These are phyloP conservation scores for Yamadazyma atlantica DNA, from an alignment of 1,139 yeast species.

Conservation along the genomic window DNA sequence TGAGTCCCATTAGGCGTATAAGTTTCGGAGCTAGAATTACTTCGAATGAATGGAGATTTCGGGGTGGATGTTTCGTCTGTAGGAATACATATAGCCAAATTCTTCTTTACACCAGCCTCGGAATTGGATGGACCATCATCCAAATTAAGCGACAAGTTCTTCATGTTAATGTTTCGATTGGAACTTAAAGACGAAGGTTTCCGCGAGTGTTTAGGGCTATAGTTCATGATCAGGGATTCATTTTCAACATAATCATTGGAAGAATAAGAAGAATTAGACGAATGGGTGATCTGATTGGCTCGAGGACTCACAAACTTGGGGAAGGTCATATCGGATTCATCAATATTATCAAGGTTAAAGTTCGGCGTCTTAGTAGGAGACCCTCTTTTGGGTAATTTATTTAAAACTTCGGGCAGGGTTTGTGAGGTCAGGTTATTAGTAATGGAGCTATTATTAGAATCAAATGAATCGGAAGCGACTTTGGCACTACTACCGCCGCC, in stretches of 20 bases:
- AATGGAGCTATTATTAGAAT: neutral
- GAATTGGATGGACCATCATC: slow-evolving; percentile 9
- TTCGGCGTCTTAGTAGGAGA: neutral
- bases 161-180: slow-evolving; percentile 29
- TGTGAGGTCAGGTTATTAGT: neutral
- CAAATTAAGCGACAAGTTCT: slow-evolving; percentile 35
- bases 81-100: slow-evolving; percentile 14
- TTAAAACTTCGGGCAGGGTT: neutral
- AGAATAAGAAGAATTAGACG: neutral
- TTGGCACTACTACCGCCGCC: no score
- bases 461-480: no score
- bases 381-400: neutral
- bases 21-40: slow-evolving; percentile 1
- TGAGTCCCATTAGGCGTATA: neutral
- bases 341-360: slow-evolving; percentile 2
- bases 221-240: slow-evolving; percentile 19
- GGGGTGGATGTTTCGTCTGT: slow-evolving; percentile 1
- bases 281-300: neutral
- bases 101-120: slow-evolving; percentile 5
- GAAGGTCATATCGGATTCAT: neutral
- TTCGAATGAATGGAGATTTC: slow-evolving; percentile 3
- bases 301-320: slow-evolving; percentile 2
- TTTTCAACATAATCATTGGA: slow-evolving; percentile 1
- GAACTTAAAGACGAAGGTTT: slow-evolving; percentile 26
- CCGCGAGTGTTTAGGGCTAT: slow-evolving; percentile 40